Evolutionary conservation across 2,329 filamentous ascomycete genomes (phyloP), one percentile per base, ranked within the genome.

Genomic region (Hymenoscyphus albidus): DNA sequence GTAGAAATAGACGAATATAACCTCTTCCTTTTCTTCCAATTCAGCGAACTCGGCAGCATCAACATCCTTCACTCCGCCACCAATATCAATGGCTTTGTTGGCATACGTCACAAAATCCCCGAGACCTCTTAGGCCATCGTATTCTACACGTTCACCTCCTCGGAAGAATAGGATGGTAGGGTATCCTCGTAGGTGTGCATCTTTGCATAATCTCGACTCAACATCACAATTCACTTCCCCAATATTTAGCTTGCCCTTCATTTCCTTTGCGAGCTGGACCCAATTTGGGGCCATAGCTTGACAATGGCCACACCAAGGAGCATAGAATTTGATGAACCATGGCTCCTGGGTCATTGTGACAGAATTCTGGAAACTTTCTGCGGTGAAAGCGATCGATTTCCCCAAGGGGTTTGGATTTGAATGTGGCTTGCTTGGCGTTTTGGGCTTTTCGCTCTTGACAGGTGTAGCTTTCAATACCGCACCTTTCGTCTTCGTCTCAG

Each of bases 301-400:
- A 78, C 96, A 99, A 78, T 99, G 95, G 71, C 88, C 87, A 77
- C 95, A 99, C 95, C 94, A 98, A 5, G 95, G 96, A 18, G 92
- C 93, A 76, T 97, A 98, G 76, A 99, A 98, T 78, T 99, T 99
- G 82, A 99, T 88, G 75, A 99, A 97, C 95, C 95, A 99, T 5
- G 93, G 89, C 68, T 98, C 93, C 68, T 91, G 87, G 0, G 92
- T 93, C 76, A 88, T 90, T 2, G 92, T 96, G 58, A 99, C 93
- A 44, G 89, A 81, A 64, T 85, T 87, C 75, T 96, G 89, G 80
- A 99, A 99, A 68, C 82, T 91, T 74, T 97, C 93, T 0, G 91
- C 88, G 1, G 88, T 93, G 61, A 99, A 83, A 6, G 88, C 78
- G 40, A 92, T 82, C 6, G 92, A 96, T 16, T 84, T 80, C 6